A percentile compares a stretch with the other conserved stretches of the same genome.
Conservation (phyloP, 768 basidiomycete genomes). For the Leccinum rimulosum region DNA sequence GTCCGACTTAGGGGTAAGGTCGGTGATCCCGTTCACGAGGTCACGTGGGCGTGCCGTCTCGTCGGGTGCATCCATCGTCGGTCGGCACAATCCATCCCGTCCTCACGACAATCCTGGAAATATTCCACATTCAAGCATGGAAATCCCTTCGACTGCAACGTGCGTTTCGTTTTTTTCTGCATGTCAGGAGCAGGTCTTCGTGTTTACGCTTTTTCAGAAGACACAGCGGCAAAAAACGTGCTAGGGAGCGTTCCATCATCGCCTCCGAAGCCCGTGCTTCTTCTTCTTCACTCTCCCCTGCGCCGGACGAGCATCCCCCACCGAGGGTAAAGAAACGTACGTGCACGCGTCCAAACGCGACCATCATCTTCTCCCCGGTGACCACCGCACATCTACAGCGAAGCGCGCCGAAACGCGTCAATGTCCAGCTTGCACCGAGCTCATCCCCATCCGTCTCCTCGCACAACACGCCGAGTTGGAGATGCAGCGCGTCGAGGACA, state of each 20-base stretch:
- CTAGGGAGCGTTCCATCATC: constrained; percentile 22
- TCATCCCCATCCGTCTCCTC: constrained; percentile 71
- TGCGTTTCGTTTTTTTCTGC: constrained; percentile 17
- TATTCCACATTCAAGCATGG: constrained; percentile 8
- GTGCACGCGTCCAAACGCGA: constrained; percentile 17
- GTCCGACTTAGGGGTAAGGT: too few relatives aligned
- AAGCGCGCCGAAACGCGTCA: constrained; percentile 72
- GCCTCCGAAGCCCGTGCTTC: constrained; percentile 2
- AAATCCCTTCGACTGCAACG: constrained; percentile 19
- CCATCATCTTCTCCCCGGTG: background rate
- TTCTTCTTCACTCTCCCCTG: constrained; percentile 36
- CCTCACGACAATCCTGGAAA: background rate
- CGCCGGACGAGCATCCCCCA: constrained; percentile 26
- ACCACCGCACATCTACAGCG: constrained; percentile 36
- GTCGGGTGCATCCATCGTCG: constrained; percentile 13
- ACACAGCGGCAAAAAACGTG: constrained; percentile 51
- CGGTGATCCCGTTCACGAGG: background rate
- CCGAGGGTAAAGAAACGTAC: constrained; percentile 50
- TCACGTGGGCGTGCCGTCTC: background rate
- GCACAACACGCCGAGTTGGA: constrained; percentile 64
- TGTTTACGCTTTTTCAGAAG: background rate
- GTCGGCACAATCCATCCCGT: constrained; percentile 11
- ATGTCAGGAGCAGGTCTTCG: background rate
- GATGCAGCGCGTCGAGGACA: constrained; percentile 63
- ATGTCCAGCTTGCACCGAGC: constrained; percentile 74